These are phyloP conservation scores for Hericium rajendrae DNA, from an alignment of 768 basidiomycete species.

Conservation along the genomic window DNA sequence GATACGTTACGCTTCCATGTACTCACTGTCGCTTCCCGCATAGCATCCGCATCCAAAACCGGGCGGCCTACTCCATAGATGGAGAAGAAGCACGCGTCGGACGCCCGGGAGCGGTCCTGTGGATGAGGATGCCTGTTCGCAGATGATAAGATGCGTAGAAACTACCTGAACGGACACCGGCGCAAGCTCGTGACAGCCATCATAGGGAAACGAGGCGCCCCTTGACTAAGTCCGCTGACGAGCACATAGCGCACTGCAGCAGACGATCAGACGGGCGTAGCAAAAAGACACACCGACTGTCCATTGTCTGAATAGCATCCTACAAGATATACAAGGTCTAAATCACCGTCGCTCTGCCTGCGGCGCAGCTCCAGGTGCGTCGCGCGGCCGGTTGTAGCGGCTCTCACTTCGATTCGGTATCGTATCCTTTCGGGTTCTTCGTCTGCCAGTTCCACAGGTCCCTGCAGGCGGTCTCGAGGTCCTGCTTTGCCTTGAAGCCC, in stretches of 20 bases:
- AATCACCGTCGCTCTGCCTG: background rate
- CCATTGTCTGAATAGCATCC: background rate
- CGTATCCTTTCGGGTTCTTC: conserved; percentile 80
- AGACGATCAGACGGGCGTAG: background rate
- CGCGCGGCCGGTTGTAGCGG: no score
- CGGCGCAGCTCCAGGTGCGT: background rate
- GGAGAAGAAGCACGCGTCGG: no score
- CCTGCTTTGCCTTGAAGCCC: conserved; percentile 75
- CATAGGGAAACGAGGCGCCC: background rate
- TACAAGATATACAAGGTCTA: background rate
- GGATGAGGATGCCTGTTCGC: background rate
- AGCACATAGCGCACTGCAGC: background rate
- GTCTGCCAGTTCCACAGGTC: conserved; percentile 99
- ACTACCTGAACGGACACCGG: background rate
- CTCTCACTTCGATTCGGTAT: background rate
- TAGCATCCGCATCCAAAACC: no score
- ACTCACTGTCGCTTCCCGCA: no score
- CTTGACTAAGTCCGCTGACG: no score
- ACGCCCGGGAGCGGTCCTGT: background rate
- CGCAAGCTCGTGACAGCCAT: background rate
- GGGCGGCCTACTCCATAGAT: no score
- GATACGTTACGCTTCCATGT: no score
- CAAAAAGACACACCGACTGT: background rate
- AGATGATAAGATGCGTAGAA: background rate
- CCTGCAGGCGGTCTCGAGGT: conserved; percentile 86